These are phyloP conservation scores for Coemansia sp. DNA, from an alignment of 192 early-diverging fungal species.

Conservation along the genomic window DNA sequence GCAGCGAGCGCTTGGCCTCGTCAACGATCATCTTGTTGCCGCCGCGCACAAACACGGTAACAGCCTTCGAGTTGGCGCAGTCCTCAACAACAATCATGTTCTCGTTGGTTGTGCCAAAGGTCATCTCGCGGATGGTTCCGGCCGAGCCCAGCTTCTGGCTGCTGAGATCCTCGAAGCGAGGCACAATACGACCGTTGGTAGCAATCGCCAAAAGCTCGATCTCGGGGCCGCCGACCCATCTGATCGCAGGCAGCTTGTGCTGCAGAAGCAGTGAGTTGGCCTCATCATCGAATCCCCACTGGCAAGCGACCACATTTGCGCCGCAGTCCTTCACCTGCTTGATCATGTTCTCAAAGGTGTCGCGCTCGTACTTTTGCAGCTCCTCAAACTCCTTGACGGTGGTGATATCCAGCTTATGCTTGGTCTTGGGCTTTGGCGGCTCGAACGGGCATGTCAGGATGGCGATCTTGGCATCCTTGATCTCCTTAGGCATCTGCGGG, in stretches of 20 bases:
- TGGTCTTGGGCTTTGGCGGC: slow-evolving; percentile 99
- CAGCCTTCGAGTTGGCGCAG: slow-evolving; percentile 97
- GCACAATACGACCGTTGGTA: slow-evolving; percentile 99
- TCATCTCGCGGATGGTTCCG: slow-evolving; percentile 91
- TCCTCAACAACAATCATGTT: slow-evolving; percentile 99
- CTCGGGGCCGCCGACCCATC: slow-evolving; percentile 99
- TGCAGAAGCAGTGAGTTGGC: slow-evolving; percentile 99
- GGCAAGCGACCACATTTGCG: slow-evolving; percentile 97
- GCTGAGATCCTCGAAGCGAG: slow-evolving; percentile 95
- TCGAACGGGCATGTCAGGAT: slow-evolving; percentile 99
- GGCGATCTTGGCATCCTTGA: slow-evolving; percentile 93
- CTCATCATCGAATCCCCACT: slow-evolving; percentile 99
- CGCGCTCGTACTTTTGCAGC: slow-evolving; percentile 91
- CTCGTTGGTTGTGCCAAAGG: slow-evolving; percentile 98
- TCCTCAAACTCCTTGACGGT: slow-evolving; percentile 98
- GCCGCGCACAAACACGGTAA: slow-evolving; percentile 95
- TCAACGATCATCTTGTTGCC: slow-evolving; percentile 99
- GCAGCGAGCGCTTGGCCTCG: slow-evolving; percentile 95
- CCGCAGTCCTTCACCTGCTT: slow-evolving; percentile 95
- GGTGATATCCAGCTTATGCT: slow-evolving; percentile 99
- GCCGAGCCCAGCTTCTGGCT: slow-evolving; percentile 89
- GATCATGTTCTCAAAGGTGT: slow-evolving; percentile 98
- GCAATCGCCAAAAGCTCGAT: slow-evolving; percentile 99
- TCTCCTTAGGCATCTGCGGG: slow-evolving; percentile 98
- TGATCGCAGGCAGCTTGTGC: slow-evolving; percentile 93